Evolutionary conservation across 2,329 filamentous ascomycete species (phyloP).

Genomic region (Arthrobotrys entomopaga): DNA sequence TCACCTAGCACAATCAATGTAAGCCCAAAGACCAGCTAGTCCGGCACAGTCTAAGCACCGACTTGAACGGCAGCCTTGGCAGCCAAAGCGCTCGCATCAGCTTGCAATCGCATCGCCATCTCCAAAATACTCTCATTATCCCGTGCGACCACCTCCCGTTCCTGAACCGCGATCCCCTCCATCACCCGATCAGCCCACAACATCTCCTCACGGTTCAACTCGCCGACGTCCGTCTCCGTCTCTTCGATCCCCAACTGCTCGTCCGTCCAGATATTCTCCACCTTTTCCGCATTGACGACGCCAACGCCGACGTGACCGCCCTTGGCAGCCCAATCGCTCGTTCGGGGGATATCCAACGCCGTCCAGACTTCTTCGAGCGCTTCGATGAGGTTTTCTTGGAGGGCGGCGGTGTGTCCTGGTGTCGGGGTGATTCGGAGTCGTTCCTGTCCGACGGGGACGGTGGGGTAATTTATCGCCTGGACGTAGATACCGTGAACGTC

Average conservation of each 20-base stretch:
- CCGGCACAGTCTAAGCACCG: constrained; percentile 18
- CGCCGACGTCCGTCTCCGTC: constrained; percentile 6
- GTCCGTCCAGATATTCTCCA: constrained; percentile 84
- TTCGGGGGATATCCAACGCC: constrained; percentile 88
- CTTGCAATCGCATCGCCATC: constrained; percentile 24
- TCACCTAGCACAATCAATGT: neutral
- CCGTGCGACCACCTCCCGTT: neutral
- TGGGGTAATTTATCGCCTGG: constrained; percentile 98
- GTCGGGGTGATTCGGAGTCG: constrained; percentile 95
- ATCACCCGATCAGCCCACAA: constrained; percentile 42
- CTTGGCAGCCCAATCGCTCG: constrained; percentile 87
- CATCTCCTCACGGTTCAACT: constrained; percentile 39
- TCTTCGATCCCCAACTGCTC: constrained; percentile 79
- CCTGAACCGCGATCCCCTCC: constrained; percentile 16
- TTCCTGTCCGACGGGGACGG: constrained; percentile 97
- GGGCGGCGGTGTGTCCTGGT: constrained; percentile 85
- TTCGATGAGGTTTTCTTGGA: constrained; percentile 83
- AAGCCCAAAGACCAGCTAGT: neutral
- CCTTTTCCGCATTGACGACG: constrained; percentile 70
- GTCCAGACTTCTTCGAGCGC: constrained; percentile 90
- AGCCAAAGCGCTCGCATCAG: neutral
- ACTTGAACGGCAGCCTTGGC: constrained; percentile 40
- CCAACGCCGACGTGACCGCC: constrained; percentile 97
- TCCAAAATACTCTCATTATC: constrained; percentile 20
- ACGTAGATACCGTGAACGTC: constrained; percentile 94